Evolutionary conservation across 169 alveolate genomes (phyloP).

Genomic region (Plasmodium cynomolgi): DNA sequence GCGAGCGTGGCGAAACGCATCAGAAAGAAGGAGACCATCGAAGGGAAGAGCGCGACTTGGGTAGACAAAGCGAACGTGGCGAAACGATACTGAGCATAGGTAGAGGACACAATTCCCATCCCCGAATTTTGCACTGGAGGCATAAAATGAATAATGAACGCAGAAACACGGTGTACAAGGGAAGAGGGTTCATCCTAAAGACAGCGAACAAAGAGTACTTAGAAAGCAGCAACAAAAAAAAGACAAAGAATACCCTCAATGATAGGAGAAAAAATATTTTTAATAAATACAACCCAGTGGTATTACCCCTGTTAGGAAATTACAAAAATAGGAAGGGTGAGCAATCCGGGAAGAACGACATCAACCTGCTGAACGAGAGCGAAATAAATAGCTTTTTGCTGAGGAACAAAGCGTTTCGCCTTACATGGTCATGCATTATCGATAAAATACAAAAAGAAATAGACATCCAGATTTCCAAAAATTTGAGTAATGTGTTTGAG

Average conservation of each 20-base stretch:
- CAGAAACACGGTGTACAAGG: constrained; percentile 8
- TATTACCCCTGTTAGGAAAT: constrained; percentile 31
- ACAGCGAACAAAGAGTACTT: constrained; percentile 24
- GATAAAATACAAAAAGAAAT: constrained; percentile 43
- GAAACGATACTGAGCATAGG: neutral
- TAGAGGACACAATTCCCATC: neutral
- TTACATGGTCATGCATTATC: constrained; percentile 55
- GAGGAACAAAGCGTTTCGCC: constrained; percentile 54
- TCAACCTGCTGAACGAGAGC: constrained; percentile 25
- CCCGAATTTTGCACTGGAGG: neutral
- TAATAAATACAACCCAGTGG: constrained; percentile 55
- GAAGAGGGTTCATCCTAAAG: constrained; percentile 52
- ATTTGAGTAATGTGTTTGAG: constrained; percentile 47
- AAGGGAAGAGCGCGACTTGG: no score
- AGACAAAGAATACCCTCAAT: constrained; percentile 9
- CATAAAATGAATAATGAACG: neutral
- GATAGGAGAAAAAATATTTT: constrained; percentile 38
- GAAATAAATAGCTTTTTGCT: constrained; percentile 50
- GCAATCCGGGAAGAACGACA: neutral
- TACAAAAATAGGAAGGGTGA: neutral
- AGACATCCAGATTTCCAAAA: constrained; percentile 55
- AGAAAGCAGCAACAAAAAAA: neutral
- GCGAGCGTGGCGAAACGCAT: no score
- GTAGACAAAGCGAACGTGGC: no score
- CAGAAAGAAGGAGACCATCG: no score